Evolutionary conservation across 768 basidiomycete species (phyloP).

Genomic region (Wakefieldia striispora): DNA sequence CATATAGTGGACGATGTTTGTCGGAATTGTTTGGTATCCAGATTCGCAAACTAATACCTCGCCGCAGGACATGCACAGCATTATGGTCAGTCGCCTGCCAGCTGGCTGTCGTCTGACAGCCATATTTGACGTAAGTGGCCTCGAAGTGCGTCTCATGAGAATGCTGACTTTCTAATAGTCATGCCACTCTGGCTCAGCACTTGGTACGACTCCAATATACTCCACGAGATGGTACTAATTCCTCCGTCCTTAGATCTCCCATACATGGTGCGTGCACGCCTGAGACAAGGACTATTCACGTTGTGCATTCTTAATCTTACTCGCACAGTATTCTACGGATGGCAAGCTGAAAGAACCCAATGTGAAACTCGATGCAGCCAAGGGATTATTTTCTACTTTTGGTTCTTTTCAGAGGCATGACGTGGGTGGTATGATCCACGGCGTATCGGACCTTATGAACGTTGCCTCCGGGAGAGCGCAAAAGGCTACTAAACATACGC

Average conservation of each 20-base stretch:
- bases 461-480: conserved; percentile 62
- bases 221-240: background rate
- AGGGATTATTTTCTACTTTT: conserved; percentile 78
- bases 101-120: conserved; percentile 85
- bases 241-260: conserved; percentile 52
- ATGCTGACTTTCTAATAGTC: conserved; percentile 42
- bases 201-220: conserved; percentile 47
- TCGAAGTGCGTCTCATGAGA: background rate
- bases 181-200: conserved; percentile 87
- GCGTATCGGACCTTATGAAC: conserved; percentile 73
- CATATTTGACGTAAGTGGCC: conserved; percentile 64
- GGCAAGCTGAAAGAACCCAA: conserved; percentile 96
- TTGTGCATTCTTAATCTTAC: background rate
- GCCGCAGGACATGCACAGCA: conserved; percentile 63
- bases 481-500: conserved; percentile 62
- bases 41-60: conserved; percentile 3
- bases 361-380: conserved; percentile 80
- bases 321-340: conserved; percentile 81
- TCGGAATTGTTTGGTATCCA: conserved; percentile 7
- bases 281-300: background rate
- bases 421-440: conserved; percentile 71
- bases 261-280: conserved; percentile 49
- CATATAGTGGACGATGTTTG: conserved; percentile 89
- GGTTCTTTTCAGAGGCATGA: conserved; percentile 77
- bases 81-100: conserved; percentile 80